Base-by-base conservation (phyloP, 2,329 filamentous ascomycete genomes). In the Dactylellina drechsleri region DNA sequence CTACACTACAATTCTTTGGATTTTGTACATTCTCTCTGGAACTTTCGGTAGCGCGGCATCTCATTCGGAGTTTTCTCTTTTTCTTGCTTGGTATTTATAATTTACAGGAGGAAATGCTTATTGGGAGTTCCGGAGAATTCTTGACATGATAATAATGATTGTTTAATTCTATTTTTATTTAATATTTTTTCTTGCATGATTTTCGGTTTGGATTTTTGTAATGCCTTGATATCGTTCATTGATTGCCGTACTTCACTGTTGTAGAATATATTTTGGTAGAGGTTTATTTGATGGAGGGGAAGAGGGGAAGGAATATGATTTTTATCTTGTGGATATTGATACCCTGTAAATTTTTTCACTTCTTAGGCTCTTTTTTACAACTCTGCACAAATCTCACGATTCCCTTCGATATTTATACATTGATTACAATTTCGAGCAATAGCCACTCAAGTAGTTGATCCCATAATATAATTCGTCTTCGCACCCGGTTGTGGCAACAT, bases 11-110 rank as follows among this genome's bases (percentile, higher is more conserved):
- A 64, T 15, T 41, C 49, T 49, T 20, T 15, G 41, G 26, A 23
- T 23, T 20, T 6, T 43, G 43, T n/a, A 45, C 40, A 18, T n/a
- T 62, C 31, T 56, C 49, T 65, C 60, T 16, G 60, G 60, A 62
- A 49, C 47, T 18, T 65, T 45, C 49, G 60, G 59, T 16, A 13
- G 20, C 2, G 40, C n/a, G 57, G 57, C 12, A 58, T 64, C 28
- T 53, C n/a, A 31, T 52, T 64, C 26, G 43, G 53, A 28, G 36
- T 53, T n/a, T 41, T 54, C 45, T 23, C 26, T 28, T 54, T 56
- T 3, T 20, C 20, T 52, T 23, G 18, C 20, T 7, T 52, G n/a
- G 12, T 36, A 36, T 36, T 7, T 36, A 36, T 36, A 7, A 36
- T 36, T 7, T 36, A 36, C 31, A 36, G 31, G 31, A 58, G 54